These are phyloP conservation scores for Cornus controversa DNA, from an alignment of 148 eudicot species.

Conservation along the genomic window DNA sequence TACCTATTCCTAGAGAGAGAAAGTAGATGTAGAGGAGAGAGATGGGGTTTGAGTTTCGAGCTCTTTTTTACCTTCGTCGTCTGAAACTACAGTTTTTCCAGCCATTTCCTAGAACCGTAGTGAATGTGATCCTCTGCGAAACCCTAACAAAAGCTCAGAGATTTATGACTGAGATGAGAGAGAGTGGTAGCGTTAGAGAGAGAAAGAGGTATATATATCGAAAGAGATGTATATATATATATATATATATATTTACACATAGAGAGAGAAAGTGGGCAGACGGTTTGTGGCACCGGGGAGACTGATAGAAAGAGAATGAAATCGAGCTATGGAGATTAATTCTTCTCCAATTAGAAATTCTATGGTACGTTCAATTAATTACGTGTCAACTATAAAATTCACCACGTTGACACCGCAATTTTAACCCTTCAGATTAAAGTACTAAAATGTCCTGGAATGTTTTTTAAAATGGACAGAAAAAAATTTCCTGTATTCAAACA, in stretches of 20 bases:
- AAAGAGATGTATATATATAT: too few species aligned
- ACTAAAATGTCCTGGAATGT: not conserved
- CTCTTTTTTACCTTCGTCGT: constrained; percentile 59
- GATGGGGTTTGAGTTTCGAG: not conserved
- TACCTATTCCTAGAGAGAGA: constrained; percentile 18
- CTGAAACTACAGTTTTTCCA: constrained; percentile 53
- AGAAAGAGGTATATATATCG: too few species aligned
- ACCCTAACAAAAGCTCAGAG: not conserved
- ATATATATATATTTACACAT: too few species aligned
- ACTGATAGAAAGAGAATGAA: not conserved
- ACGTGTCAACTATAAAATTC: not conserved
- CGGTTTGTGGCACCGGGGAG: not conserved
- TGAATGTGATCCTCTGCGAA: not conserved
- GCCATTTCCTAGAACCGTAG: constrained; percentile 42
- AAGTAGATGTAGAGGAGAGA: not conserved
- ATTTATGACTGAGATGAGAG: not conserved
- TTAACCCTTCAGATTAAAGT: not conserved
- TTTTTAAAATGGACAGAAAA: too few species aligned
- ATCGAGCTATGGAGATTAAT: not conserved
- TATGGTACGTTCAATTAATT: not conserved
- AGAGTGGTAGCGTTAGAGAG: not conserved
- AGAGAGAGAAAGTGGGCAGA: not conserved
- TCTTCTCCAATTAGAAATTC: not conserved
- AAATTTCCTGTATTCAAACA: too few species aligned
- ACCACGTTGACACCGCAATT: not conserved